Evolutionary conservation across 2,329 filamentous ascomycete species (phyloP), one percentile per base, ranked within the genome.

Genomic region (Alternaria postmessia): DNA sequence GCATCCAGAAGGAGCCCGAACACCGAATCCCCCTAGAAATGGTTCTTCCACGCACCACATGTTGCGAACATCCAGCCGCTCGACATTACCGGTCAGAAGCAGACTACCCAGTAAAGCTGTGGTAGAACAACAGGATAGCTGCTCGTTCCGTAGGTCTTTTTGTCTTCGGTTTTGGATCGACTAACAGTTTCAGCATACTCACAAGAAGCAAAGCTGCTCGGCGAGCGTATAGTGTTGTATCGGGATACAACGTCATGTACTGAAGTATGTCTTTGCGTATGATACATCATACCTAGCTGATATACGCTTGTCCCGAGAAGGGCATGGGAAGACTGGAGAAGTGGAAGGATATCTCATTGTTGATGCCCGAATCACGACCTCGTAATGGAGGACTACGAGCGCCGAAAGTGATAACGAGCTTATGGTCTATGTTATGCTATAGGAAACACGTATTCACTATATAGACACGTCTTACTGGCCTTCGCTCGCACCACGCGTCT

Each of bases 101-200:
- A 14, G 0, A 16, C 1, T 36, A 2, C 5, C 14, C 7, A 2
- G 14, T 6, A 5, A 16, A 14, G 0, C 0, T 36, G 32, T 36
- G 0, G 32, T 12, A 3, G 1, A 36, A 4, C 0, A 36, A 36
- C 1, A 1, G 12, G 12, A 14, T 1, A 36, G 12, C 32, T 1
- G 2, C 32, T 36, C 6, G 32, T 12, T 36, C 32, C 11, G 32
- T 36, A 36, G 2, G 1, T 36, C 32, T 36, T 16, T 0, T 36
- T 16, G 32, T 36, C 0, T 16, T 16, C 0, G 0, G 32, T 7
- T 3, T 14, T 36, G 32, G 32, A 36, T 36, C 6, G 32, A 36
- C 32, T 36, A 7, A 36, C 32, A 6, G 0, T 36, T 14, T 36
- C 14, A 36, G 32, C 32, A 36, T 3, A 5, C 14, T 36, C 14